These are phyloP conservation scores for Neospora caninum DNA, from an alignment of 169 alveolate genomes.

Conservation along the genomic window DNA sequence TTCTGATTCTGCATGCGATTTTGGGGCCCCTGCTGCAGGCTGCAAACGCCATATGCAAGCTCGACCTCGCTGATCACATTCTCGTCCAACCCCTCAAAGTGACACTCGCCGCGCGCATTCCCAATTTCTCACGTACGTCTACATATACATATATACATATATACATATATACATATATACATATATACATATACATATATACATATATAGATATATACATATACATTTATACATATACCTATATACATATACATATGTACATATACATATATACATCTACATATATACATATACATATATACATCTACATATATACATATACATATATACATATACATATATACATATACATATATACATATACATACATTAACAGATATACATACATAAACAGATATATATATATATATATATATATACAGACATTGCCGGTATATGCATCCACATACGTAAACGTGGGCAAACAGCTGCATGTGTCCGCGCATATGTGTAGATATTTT, in stretches of 20 bases:
- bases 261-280: not conserved
- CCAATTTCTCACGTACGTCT: slow-evolving; percentile 35
- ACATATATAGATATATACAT: not conserved
- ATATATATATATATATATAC: not conserved
- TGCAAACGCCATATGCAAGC: slow-evolving; percentile 44
- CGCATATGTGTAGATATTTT: too few species aligned
- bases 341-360: too few species aligned
- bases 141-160: not conserved
- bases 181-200: not conserved
- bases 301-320: not conserved
- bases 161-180: not conserved
- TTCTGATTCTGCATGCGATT: too few species aligned
- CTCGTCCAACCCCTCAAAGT: not conserved
- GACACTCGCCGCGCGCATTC: slow-evolving; percentile 30
- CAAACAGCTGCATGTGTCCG: too few species aligned
- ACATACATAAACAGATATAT: not conserved
- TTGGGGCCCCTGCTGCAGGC: not conserved
- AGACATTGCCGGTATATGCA: too few species aligned
- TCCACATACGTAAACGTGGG: too few species aligned
- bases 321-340: too few species aligned
- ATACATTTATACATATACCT: not conserved
- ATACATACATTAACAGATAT: not conserved
- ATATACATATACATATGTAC: not conserved
- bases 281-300: too few species aligned
- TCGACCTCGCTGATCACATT: slow-evolving; percentile 47